These are phyloP conservation scores for Takashimella tepidaria DNA, from an alignment of 1,284 basidiomycete genomes.

Conservation along the genomic window DNA sequence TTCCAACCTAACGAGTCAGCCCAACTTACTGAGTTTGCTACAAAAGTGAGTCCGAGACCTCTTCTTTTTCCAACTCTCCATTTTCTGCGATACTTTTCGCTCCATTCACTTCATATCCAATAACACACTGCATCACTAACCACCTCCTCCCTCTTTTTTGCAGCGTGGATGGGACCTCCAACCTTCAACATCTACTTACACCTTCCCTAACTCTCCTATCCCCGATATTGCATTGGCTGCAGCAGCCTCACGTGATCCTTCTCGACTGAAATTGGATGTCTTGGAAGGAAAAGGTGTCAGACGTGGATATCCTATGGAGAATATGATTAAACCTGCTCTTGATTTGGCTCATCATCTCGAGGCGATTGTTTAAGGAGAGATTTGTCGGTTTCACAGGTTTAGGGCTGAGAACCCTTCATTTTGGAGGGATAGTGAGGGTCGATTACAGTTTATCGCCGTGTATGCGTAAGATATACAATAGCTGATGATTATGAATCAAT, in stretches of 20 bases:
- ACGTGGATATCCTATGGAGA: conserved; percentile 37
- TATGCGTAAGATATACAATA: too few relatives aligned
- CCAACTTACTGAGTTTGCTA: conserved; percentile 35
- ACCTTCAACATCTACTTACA: conserved; percentile 41
- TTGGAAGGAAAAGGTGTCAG: conserved; percentile 29
- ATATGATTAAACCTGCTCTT: conserved; percentile 44
- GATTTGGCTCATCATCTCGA: conserved; percentile 46
- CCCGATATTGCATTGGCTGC: conserved; percentile 23
- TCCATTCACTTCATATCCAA: neutral
- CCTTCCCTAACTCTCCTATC: conserved; percentile 18
- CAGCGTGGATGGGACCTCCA: conserved; percentile 44
- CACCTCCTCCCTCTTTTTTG: neutral
- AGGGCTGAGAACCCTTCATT: too few relatives aligned
- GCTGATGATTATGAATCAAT: too few relatives aligned
- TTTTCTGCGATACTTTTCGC: neutral
- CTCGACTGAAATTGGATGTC: conserved; percentile 18
- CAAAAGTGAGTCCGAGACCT: conserved; percentile 18
- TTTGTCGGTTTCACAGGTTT: too few relatives aligned
- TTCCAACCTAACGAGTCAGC: conserved; percentile 42
- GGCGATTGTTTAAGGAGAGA: conserved; percentile 45
- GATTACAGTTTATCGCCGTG: too few relatives aligned
- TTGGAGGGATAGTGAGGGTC: too few relatives aligned
- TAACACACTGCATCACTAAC: too few relatives aligned
- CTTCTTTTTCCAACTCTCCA: neutral
- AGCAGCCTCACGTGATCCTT: conserved; percentile 16